Percentiles rank a stretch among this genome's conserved stretches.
Evolutionary conservation across 768 basidiomycete genomes (phyloP).

Genomic region (Suillus ampliporus): DNA sequence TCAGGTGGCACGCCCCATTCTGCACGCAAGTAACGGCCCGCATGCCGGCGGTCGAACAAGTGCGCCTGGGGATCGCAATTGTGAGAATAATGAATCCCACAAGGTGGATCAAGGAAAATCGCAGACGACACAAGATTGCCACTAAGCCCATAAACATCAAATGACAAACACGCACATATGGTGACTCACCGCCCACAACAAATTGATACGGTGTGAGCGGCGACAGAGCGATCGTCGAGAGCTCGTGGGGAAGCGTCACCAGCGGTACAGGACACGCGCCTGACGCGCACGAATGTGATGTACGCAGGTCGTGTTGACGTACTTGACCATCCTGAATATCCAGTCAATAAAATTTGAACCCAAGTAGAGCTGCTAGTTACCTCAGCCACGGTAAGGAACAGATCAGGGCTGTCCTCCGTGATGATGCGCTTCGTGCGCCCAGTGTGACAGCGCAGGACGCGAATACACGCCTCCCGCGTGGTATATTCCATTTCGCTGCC

Average conservation of each 20-base stretch:
- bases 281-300: conserved; percentile 63
- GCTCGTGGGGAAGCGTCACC: conserved; percentile 63
- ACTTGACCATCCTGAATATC: conserved; percentile 78
- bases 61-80: conserved; percentile 18
- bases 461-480: conserved; percentile 52
- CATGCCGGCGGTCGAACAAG: conserved; percentile 82
- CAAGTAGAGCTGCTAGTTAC: conserved; percentile 40
- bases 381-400: conserved; percentile 83
- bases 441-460: conserved; percentile 70
- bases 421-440: conserved; percentile 79
- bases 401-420: conserved; percentile 77
- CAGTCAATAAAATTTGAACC: conserved; percentile 25
- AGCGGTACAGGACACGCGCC: conserved; percentile 73
- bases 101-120: neutral
- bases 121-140: neutral
- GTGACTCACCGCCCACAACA: conserved; percentile 82
- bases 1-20: conserved; percentile 72
- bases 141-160: neutral
- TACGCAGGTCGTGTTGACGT: conserved; percentile 85
- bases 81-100: conserved; percentile 3
- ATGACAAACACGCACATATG: conserved; percentile 58
- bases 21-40: conserved; percentile 60
- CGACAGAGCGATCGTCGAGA: conserved; percentile 78
- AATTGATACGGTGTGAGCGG: conserved; percentile 83
- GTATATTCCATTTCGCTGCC: conserved; percentile 53